These are phyloP conservation scores for Tremella mesenterica DNA, from an alignment of 768 basidiomycete species.

Conservation along the genomic window DNA sequence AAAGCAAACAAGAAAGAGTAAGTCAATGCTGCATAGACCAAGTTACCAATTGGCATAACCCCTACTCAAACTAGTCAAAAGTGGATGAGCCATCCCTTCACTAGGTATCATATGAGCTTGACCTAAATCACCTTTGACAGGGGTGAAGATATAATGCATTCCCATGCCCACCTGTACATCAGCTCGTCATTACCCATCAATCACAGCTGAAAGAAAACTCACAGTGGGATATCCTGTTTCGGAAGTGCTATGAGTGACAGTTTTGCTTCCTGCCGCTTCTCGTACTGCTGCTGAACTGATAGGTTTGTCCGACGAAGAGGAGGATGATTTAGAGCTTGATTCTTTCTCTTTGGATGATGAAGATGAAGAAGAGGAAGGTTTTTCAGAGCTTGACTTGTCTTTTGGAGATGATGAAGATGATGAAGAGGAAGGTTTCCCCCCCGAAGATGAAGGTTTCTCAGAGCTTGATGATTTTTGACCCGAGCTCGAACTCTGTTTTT, in stretches of 20 bases:
- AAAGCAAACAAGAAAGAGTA: too few relatives aligned
- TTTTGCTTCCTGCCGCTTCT: conserved; percentile 24
- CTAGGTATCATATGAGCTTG: conserved; percentile 15
- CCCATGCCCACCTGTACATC: conserved; percentile 20
- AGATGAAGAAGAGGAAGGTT: conserved; percentile 4
- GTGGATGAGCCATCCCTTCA: conserved; percentile 32
- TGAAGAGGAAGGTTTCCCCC: conserved; percentile 1
- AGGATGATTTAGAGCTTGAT: conserved; percentile 4
- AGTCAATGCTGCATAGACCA: too few relatives aligned
- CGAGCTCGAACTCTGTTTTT: background rate
- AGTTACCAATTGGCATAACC: conserved; percentile 25
- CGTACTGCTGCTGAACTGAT: conserved; percentile 15
- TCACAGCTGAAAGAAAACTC: too few relatives aligned
- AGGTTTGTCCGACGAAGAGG: conserved; percentile 1
- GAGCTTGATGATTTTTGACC: background rate
- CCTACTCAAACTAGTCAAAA: conserved; percentile 24
- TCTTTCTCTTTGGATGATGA: conserved; percentile 6
- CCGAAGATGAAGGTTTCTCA: background rate
- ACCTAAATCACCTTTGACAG: conserved; percentile 13
- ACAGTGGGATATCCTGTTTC: conserved; percentile 5
- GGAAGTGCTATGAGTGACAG: conserved; percentile 12
- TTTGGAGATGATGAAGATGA: background rate
- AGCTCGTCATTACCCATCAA: too few relatives aligned
- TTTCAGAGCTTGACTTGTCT: conserved; percentile 1
- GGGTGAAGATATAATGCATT: conserved; percentile 35